Conservation (phyloP, 2,329 filamentous ascomycete genomes). For the Nigrospora osmanthi region DNA sequence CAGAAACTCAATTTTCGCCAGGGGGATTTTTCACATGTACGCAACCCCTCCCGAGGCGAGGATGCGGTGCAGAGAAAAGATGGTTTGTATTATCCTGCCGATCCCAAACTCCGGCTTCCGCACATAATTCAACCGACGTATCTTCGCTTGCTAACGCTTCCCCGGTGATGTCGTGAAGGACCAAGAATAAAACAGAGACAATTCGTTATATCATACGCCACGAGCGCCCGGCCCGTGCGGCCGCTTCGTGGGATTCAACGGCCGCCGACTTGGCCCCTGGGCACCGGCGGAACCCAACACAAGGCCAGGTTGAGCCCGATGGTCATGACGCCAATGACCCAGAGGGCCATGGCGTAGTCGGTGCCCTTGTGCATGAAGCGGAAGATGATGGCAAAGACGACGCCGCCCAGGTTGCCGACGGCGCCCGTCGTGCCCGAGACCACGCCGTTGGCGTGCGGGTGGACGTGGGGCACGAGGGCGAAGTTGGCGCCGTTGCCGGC, state of each 20-base stretch:
- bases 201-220: no score
- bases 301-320: slow-evolving; percentile 63
- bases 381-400: slow-evolving; percentile 79
- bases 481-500: slow-evolving; percentile 84
- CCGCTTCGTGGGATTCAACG: slow-evolving; percentile 14
- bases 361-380: slow-evolving; percentile 57
- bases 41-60: no score
- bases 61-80: no score
- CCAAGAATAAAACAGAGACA: no score
- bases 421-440: slow-evolving; percentile 75
- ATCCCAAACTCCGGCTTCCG: no score
- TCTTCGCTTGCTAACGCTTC: no score
- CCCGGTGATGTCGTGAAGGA: no score
- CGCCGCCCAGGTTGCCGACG: slow-evolving; percentile 75
- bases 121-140: no score
- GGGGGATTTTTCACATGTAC: no score
- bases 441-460: slow-evolving; percentile 71
- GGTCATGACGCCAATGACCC: slow-evolving; percentile 74
- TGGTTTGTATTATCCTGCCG: no score
- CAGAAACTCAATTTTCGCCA: no score
- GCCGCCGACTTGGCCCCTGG: slow-evolving; percentile 43
- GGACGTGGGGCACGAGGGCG: slow-evolving; percentile 77
- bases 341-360: slow-evolving; percentile 63
- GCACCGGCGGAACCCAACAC: slow-evolving; percentile 45
- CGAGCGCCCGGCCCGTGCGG: no score